Evolutionary conservation across 441 rosid species (phyloP).

Genomic region (Mallotus japonicus): DNA sequence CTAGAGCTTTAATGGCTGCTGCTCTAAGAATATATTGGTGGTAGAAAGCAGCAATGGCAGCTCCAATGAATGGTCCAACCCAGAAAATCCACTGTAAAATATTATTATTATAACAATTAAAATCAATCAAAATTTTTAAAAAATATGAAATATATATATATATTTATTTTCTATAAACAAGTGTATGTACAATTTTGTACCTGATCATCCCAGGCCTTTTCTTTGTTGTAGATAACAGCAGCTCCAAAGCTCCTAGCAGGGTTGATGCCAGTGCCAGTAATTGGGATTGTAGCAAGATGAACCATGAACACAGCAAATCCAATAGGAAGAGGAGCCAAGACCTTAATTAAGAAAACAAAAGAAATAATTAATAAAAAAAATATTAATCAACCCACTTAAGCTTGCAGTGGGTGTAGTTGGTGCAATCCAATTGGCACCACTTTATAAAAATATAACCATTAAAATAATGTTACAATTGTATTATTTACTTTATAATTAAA

Average conservation of each 20-base stretch:
- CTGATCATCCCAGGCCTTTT: slow-evolving; percentile 77
- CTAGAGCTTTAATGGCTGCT: slow-evolving; percentile 35
- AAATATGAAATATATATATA: neutral
- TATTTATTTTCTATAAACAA: neutral
- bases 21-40: slow-evolving; percentile 34
- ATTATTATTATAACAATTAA: neutral
- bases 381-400: neutral
- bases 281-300: slow-evolving; percentile 74
- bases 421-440: neutral
- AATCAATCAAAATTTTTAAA: neutral
- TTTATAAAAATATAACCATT: too few species aligned
- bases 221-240: slow-evolving; percentile 65
- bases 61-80: slow-evolving; percentile 39
- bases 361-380: neutral
- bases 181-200: slow-evolving; percentile 25
- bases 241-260: slow-evolving; percentile 86
- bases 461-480: too few species aligned
- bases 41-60: slow-evolving; percentile 33
- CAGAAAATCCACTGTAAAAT: slow-evolving; percentile 35
- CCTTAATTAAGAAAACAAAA: slow-evolving; percentile 20
- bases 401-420: neutral
- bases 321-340: slow-evolving; percentile 78
- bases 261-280: slow-evolving; percentile 79
- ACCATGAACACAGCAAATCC: slow-evolving; percentile 91
- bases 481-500: too few species aligned